Base-by-base conservation (phyloP, 306 rosid genomes). In the Quercus mongolica region DNA sequence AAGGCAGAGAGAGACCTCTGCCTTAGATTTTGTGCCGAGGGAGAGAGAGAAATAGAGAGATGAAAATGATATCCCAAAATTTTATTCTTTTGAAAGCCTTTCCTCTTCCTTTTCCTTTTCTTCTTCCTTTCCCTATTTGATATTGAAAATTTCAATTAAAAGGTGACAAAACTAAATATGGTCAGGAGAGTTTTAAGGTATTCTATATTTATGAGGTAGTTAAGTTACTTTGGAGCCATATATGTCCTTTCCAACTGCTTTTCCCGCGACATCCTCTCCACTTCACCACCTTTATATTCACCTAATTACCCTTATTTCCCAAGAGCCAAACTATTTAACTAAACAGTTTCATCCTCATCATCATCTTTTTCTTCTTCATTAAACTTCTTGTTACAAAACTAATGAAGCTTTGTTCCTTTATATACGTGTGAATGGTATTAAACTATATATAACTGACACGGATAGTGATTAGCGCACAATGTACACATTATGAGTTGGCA, bases 1-100 rank as follows among this genome's bases (percentile, higher is more conserved):
- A 91, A 93, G 99, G 98, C 97, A 93, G 98, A 95, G 96, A 17
- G 12, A 1, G 17, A 4, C 52, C 92, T 89, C 99, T 90, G 97
- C 99, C 98, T 90, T 87, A 86, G 44, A 6, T 38, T 68, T 81
- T 65, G 82, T 62, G 67, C 83, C 83, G 74, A 28, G 79, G 68
- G 68, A 54, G 15, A 73, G 11, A 21, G 30, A 52, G 26, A 73
- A 25, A 69, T 70, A 59, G 63, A 78, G 79, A n/a, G 72, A 17
- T 80, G 15, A 23, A 54, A 41, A 61, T 56, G 73, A 51, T 80
- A 38, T 74, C 8, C 9, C 54, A 74, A 19, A 57, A 69, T 23
- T 17, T 2, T 55, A 7, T 28, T 31, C 21, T 28, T 62, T 25
- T 41, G 51, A 15, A 15, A 41, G 51, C 52, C 59, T 49, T 70